phyloP scores from a whole-genome alignment of 2,329 filamentous ascomycete species.

The Neocucurbitaria cava region DNA sequence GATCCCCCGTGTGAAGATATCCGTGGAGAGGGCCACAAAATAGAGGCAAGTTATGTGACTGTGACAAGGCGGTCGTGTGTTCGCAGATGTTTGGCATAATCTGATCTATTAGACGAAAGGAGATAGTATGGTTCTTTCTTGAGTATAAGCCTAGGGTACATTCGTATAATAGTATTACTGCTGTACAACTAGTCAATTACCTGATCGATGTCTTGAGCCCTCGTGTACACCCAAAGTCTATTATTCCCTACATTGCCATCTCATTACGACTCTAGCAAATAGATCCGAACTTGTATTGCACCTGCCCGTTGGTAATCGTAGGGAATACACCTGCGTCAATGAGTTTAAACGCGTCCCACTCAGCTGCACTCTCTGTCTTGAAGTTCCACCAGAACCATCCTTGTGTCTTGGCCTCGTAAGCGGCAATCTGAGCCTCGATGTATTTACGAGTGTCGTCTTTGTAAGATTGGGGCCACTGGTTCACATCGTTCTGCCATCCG shows the following conservation, averaged over 20 bases:
- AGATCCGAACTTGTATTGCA: conserved; percentile 29
- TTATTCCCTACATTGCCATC: neutral
- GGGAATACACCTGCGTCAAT: conserved; percentile 61
- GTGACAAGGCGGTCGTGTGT: neutral
- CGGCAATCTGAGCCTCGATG: conserved; percentile 62
- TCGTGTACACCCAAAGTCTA: neutral
- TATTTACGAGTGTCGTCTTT: conserved; percentile 59
- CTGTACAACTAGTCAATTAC: neutral
- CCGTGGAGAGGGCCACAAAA: neutral
- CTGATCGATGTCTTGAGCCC: conserved; percentile 1
- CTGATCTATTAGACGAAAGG: neutral
- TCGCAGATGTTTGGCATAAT: neutral
- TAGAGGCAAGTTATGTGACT: conserved; percentile 4
- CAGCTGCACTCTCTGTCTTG: conserved; percentile 61
- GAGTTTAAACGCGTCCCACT: conserved; percentile 61
- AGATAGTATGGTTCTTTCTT: neutral
- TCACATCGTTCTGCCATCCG: conserved; percentile 56
- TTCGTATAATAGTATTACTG: neutral
- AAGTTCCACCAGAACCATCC: conserved; percentile 68
- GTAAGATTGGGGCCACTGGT: conserved; percentile 54
- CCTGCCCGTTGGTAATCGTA: conserved; percentile 21
- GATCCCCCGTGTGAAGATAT: conserved; percentile 1
- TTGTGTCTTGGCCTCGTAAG: conserved; percentile 59
- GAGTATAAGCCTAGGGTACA: neutral
- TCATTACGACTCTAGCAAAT: conserved; percentile 21